phyloP scores from a whole-genome alignment of 352 stramenopile species.

The Globisporangium paddicum region DNA sequence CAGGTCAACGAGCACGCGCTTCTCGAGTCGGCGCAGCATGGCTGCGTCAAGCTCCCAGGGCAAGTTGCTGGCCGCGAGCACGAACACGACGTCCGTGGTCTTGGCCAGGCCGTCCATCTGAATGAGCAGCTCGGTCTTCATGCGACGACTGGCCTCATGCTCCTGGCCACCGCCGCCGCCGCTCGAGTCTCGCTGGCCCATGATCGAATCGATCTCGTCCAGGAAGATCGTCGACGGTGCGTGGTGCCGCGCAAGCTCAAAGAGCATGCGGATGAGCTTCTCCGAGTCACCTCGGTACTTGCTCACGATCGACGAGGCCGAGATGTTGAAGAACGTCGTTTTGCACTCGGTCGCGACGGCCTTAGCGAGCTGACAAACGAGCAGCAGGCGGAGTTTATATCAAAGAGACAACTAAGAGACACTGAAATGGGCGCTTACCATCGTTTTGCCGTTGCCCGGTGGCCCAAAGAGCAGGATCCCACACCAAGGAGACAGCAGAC shows the following conservation, averaged over 20 bases:
- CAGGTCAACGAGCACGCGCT: slow-evolving; percentile 76
- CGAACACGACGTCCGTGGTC: slow-evolving; percentile 77
- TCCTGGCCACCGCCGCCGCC: slow-evolving; percentile 60
- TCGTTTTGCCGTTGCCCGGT: slow-evolving; percentile 85
- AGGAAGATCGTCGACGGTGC: slow-evolving; percentile 85
- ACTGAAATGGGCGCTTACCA: slow-evolving; percentile 16
- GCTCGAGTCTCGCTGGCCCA: slow-evolving; percentile 77
- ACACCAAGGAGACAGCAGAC: slow-evolving; percentile 87
- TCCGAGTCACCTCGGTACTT: slow-evolving; percentile 85
- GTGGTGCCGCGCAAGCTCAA: slow-evolving; percentile 77
- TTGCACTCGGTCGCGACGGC: slow-evolving; percentile 81
- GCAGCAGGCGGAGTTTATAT: no score
- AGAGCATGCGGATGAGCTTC: slow-evolving; percentile 85
- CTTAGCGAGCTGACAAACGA: slow-evolving; percentile 43
- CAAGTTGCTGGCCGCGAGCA: slow-evolving; percentile 77
- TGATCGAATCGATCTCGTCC: slow-evolving; percentile 88
- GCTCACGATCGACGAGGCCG: slow-evolving; percentile 81
- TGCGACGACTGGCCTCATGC: slow-evolving; percentile 79
- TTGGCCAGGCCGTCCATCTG: slow-evolving; percentile 85
- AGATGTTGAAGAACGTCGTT: slow-evolving; percentile 89
- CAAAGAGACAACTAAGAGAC: no score
- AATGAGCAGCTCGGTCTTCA: slow-evolving; percentile 87
- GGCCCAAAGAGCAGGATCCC: slow-evolving; percentile 88
- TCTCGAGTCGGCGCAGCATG: slow-evolving; percentile 81
- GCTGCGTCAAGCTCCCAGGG: slow-evolving; percentile 77